Conservation (phyloP, 805 yeast genomes). For the Cyberlindnera maclurae region DNA sequence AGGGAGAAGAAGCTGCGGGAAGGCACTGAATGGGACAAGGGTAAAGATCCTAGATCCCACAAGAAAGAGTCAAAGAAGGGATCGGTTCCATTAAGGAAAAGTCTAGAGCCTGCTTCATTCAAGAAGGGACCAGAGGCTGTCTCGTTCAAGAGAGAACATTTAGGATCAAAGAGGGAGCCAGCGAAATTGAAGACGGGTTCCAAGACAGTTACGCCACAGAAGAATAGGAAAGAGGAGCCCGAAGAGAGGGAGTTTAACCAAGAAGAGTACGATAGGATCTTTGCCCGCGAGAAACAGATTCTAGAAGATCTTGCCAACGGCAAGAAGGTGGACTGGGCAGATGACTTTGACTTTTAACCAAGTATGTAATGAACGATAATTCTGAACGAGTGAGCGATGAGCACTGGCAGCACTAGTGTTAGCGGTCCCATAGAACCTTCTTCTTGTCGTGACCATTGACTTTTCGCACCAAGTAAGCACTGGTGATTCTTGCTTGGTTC, state of each 20-base stretch:
- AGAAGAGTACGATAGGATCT: slow-evolving; percentile 1
- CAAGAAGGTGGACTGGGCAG: slow-evolving; percentile 18
- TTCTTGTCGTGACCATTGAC: slow-evolving; percentile 15
- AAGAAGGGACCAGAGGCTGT: neutral
- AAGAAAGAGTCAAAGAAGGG: neutral
- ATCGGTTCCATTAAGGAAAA: neutral
- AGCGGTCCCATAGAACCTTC: slow-evolving; percentile 16
- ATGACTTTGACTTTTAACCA: slow-evolving; percentile 5
- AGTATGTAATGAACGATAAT: neutral
- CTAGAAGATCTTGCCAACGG: slow-evolving; percentile 15
- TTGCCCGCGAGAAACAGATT: slow-evolving; percentile 7
- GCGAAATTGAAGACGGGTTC: neutral
- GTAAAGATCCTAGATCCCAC: neutral
- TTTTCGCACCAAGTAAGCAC: slow-evolving; percentile 13
- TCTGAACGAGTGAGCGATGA: too few relatives aligned
- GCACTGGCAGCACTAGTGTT: too few relatives aligned
- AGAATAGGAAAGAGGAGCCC: neutral
- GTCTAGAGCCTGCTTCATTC: neutral
- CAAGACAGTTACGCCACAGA: neutral
- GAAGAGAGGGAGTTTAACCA: neutral
- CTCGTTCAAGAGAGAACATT: neutral
- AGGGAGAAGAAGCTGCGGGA: slow-evolving; percentile 6
- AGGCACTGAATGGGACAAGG: slow-evolving; percentile 10
- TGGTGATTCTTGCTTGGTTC: slow-evolving; percentile 19
- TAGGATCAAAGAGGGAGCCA: neutral